These are phyloP conservation scores for Cryoendolithus antarcticus DNA, from an alignment of 2,329 filamentous ascomycete genomes.

Conservation along the genomic window DNA sequence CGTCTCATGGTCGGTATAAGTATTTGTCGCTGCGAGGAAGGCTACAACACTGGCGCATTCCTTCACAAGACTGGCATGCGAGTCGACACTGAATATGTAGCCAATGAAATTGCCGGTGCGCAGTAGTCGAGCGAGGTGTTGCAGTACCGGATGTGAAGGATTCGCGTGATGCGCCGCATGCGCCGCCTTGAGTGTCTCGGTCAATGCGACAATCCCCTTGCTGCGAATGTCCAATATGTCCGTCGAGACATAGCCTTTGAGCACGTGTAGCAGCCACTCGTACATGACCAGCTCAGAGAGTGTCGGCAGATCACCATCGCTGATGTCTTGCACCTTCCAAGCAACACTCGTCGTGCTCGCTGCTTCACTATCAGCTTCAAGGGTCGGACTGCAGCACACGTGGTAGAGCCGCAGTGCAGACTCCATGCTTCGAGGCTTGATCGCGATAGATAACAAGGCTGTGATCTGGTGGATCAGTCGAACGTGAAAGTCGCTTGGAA, in stretches of 20 bases:
- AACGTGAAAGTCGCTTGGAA: conserved; percentile 16
- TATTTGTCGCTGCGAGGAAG: conserved; percentile 69
- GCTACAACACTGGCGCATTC: conserved; percentile 74
- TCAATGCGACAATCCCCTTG: conserved; percentile 63
- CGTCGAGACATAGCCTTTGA: conserved; percentile 63
- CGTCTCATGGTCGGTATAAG: conserved; percentile 59
- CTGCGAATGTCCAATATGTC: conserved; percentile 86
- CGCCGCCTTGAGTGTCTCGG: conserved; percentile 52
- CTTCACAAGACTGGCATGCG: conserved; percentile 78
- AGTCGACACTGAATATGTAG: conserved; percentile 81
- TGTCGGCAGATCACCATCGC: conserved; percentile 7
- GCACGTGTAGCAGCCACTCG: conserved; percentile 57
- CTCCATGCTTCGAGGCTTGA: conserved; percentile 2
- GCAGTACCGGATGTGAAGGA: conserved; percentile 41
- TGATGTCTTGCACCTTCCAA: conserved; percentile 6
- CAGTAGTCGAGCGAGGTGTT: conserved; percentile 58
- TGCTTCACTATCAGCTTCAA: conserved; percentile 1
- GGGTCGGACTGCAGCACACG: neutral
- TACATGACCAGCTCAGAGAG: conserved; percentile 40
- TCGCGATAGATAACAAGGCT: neutral
- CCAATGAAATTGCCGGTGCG: conserved; percentile 60
- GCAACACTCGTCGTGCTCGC: neutral
- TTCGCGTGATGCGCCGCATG: conserved; percentile 40
- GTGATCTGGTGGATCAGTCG: conserved; percentile 4
- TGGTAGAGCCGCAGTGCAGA: conserved; percentile 1